phyloP scores from a whole-genome alignment of 345 rosid genomes.

The Rhodomyrtus tomentosa region DNA sequence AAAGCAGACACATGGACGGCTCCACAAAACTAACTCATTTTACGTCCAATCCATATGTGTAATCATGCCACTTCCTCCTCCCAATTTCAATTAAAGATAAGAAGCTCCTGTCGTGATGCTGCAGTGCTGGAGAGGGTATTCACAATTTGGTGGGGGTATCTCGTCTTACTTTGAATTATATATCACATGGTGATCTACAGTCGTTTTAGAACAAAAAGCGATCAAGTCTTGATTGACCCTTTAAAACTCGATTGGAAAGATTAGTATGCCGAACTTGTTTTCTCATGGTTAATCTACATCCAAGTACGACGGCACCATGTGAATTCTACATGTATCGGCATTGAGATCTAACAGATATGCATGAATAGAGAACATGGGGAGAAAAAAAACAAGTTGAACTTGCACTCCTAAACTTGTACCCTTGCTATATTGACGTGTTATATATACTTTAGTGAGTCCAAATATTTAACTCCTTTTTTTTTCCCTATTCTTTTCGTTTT shows the following conservation, averaged over 20 bases:
- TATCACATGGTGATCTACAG: background rate
- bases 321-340: background rate
- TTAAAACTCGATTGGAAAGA: background rate
- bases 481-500: too few species aligned
- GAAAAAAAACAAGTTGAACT: background rate
- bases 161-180: background rate
- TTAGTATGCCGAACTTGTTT: background rate
- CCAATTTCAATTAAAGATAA: background rate
- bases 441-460: too few species aligned
- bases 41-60: background rate
- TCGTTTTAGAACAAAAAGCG: background rate
- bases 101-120: background rate
- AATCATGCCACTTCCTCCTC: background rate
- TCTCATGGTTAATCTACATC: background rate
- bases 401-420: background rate
- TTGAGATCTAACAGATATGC: background rate
- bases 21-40: slow-evolving; percentile 6
- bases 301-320: background rate
- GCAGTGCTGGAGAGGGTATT: background rate
- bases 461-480: too few species aligned
- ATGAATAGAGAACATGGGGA: background rate
- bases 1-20: slow-evolving; percentile 25
- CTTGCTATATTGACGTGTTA: too few species aligned
- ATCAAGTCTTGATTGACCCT: background rate
- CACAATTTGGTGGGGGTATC: background rate